A percentile compares a stretch with the other conserved stretches of the same genome.
These are phyloP conservation scores for Sarcomyxa edulis DNA, from an alignment of 768 basidiomycete genomes.

Conservation along the genomic window DNA sequence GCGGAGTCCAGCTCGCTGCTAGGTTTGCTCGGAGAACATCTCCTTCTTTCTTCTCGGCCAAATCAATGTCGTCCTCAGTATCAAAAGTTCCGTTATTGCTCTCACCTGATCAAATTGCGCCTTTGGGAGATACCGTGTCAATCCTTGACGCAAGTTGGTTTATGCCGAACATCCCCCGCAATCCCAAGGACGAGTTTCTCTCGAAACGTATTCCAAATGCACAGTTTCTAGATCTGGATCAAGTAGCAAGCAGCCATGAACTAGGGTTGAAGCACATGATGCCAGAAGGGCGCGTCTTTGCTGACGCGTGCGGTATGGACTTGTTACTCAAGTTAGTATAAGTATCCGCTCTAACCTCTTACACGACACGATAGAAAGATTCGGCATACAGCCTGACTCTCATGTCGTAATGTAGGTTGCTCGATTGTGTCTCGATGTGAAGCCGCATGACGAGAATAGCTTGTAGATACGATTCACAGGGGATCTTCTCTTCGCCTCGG, in stretches of 20 bases:
- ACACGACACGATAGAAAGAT: slow-evolving; percentile 33
- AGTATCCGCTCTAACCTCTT: slow-evolving; percentile 1
- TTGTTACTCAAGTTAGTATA: slow-evolving; percentile 1
- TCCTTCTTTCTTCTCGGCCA: too few species aligned
- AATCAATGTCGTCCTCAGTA: slow-evolving; percentile 31
- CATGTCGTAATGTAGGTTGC: slow-evolving; percentile 75
- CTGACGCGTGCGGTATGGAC: slow-evolving; percentile 70
- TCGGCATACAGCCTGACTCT: slow-evolving; percentile 68
- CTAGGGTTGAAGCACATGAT: slow-evolving; percentile 94
- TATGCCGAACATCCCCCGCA: slow-evolving; percentile 84
- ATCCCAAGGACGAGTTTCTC: slow-evolving; percentile 63
- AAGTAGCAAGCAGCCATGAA: slow-evolving; percentile 66
- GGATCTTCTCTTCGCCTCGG: slow-evolving; percentile 89
- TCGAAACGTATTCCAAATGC: slow-evolving; percentile 66
- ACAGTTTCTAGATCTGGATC: slow-evolving; percentile 75
- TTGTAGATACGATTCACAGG: slow-evolving; percentile 79
- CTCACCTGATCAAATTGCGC: slow-evolving; percentile 42
- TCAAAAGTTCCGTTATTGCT: slow-evolving; percentile 50
- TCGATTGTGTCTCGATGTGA: slow-evolving; percentile 3
- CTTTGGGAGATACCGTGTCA: slow-evolving; percentile 29
- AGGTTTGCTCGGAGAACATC: too few species aligned
- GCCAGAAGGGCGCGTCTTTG: slow-evolving; percentile 68
- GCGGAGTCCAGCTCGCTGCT: too few species aligned
- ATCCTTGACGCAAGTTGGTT: slow-evolving; percentile 85
- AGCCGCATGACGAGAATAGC: slow-evolving; percentile 2